phyloP scores from a whole-genome alignment of 2,329 filamentous ascomycete species.

The Celoporthe dispersa region DNA sequence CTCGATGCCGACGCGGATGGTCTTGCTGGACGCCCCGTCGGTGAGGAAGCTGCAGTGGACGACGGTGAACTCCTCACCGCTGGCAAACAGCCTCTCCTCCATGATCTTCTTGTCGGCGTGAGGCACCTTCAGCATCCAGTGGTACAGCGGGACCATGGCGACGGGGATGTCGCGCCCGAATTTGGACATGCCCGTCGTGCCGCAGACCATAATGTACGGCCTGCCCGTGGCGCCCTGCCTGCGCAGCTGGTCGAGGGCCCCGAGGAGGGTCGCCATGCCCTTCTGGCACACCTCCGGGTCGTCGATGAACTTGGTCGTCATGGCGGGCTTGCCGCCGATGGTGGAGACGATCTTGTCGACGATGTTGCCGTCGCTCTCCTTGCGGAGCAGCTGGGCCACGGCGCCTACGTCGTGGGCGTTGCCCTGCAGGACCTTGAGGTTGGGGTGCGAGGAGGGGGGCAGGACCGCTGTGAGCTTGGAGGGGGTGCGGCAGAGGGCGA shows the following conservation, averaged over 20 bases:
- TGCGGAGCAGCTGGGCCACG: conserved; percentile 43
- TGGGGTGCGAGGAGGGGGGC: conserved; percentile 35
- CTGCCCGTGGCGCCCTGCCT: conserved; percentile 33
- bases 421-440: conserved; percentile 51
- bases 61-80: conserved; percentile 38
- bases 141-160: conserved; percentile 47
- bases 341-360: conserved; percentile 53
- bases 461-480: conserved; percentile 50
- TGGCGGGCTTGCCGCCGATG: conserved; percentile 47
- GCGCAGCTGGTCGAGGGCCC: conserved; percentile 41
- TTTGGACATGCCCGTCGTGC: conserved; percentile 48
- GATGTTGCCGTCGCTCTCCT: conserved; percentile 35
- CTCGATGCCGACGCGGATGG: conserved; percentile 46
- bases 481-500: conserved; percentile 55
- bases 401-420: conserved; percentile 49
- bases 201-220: conserved; percentile 45
- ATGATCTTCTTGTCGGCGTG: conserved; percentile 51
- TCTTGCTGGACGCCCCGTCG: conserved; percentile 32
- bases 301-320: conserved; percentile 40
- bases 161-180: conserved; percentile 46
- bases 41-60: conserved; percentile 40
- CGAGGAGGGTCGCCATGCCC: conserved; percentile 48
- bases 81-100: conserved; percentile 43
- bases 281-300: conserved; percentile 55
- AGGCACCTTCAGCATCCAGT: conserved; percentile 41